Evolutionary conservation across 1,284 basidiomycete species (phyloP).

Genomic region (Sporisorium sorghi): DNA sequence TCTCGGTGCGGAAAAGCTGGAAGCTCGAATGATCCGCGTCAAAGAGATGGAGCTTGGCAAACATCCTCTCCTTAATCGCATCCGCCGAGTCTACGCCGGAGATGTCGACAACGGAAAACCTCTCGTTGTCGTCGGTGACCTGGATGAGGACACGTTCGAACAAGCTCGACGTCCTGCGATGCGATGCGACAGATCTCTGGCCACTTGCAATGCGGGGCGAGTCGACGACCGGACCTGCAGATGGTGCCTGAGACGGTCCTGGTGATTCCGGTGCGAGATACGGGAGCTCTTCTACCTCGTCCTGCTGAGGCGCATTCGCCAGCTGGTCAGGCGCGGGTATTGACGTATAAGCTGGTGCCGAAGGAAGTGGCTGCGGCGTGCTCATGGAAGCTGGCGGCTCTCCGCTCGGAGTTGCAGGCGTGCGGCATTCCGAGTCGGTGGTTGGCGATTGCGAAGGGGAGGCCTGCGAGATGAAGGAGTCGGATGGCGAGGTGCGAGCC

Average conservation of each 20-base stretch:
- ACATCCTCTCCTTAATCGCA: slow-evolving; percentile 66
- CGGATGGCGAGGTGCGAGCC: slow-evolving; percentile 23
- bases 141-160: slow-evolving; percentile 63
- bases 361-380: slow-evolving; percentile 33
- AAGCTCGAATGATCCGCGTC: slow-evolving; percentile 57
- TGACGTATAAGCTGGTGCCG: slow-evolving; percentile 31
- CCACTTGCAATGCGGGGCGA: slow-evolving; percentile 20
- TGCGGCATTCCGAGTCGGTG: slow-evolving; percentile 39
- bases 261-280: slow-evolving; percentile 38
- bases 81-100: slow-evolving; percentile 62
- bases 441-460: slow-evolving; percentile 37
- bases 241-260: not conserved
- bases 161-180: slow-evolving; percentile 32
- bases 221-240: not conserved
- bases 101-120: slow-evolving; percentile 68
- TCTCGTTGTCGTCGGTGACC: slow-evolving; percentile 68
- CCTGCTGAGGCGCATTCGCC: slow-evolving; percentile 9
- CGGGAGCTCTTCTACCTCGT: slow-evolving; percentile 40
- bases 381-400: slow-evolving; percentile 18
- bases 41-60: slow-evolving; percentile 61
- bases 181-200: slow-evolving; percentile 16
- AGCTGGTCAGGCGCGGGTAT: not conserved
- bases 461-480: slow-evolving; percentile 29
- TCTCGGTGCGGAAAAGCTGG: slow-evolving; percentile 65
- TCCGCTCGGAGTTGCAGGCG: slow-evolving; percentile 26